A percentile compares a stretch with the other conserved stretches of the same genome.
phyloP scores from a whole-genome alignment of 2,329 filamentous ascomycete genomes.

The Trichoderma polysporum region DNA sequence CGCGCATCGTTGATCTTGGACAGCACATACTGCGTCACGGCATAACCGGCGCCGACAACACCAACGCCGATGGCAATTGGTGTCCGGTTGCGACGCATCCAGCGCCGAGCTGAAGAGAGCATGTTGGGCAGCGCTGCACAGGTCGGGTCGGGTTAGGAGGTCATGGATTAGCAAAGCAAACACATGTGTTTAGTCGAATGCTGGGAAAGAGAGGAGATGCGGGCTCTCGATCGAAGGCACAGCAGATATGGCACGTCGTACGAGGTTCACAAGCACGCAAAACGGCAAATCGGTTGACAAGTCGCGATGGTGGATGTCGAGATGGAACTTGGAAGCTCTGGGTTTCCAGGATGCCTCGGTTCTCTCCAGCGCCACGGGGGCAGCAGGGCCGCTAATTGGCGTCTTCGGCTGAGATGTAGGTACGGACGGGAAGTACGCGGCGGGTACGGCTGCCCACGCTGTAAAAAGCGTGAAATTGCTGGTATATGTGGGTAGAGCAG shows the following conservation, averaged over 20 bases:
- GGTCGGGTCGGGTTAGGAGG: slow-evolving; percentile 11
- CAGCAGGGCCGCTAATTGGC: slow-evolving; percentile 7
- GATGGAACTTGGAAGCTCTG: neutral
- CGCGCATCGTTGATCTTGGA: slow-evolving; percentile 89
- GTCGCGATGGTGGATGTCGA: slow-evolving; percentile 13
- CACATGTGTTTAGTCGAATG: neutral
- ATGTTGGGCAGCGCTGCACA: slow-evolving; percentile 40
- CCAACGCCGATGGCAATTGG: slow-evolving; percentile 85
- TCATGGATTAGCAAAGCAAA: slow-evolving; percentile 13
- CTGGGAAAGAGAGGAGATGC: neutral
- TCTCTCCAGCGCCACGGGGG: slow-evolving; percentile 9
- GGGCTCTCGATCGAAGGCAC: neutral
- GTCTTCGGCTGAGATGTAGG: slow-evolving; percentile 1
- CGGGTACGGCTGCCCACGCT: neutral
- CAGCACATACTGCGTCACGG: slow-evolving; percentile 89
- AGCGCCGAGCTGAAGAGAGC: slow-evolving; percentile 75
- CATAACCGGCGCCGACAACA: slow-evolving; percentile 83
- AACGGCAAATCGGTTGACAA: neutral
- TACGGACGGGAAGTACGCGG: neutral
- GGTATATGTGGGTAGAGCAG: neutral
- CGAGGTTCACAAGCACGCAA: neutral
- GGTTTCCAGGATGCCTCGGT: slow-evolving; percentile 13
- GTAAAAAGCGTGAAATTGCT: neutral
- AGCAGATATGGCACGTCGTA: neutral
- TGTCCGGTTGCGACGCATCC: slow-evolving; percentile 89